Evolutionary conservation across 1,139 yeast genomes (phyloP).

Genomic region (Lodderomyces oxycetoniae): DNA sequence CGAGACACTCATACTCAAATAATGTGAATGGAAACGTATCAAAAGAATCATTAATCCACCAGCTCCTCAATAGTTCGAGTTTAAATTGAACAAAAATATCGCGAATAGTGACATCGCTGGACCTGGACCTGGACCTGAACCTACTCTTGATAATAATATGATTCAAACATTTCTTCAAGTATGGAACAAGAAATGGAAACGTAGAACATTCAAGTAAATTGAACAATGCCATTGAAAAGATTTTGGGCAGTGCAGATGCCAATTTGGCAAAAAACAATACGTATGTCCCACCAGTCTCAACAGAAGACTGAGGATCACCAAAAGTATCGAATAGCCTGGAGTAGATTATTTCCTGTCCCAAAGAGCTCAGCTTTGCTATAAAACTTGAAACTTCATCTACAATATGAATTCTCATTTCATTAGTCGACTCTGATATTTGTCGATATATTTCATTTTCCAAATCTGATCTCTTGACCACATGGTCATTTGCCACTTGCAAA

Average conservation of each 20-base stretch:
- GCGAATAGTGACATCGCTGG: conserved; percentile 15
- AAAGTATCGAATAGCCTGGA: conserved; percentile 28
- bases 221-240: conserved; percentile 31
- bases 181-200: conserved; percentile 28
- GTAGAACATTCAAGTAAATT: conserved; percentile 39
- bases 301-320: conserved; percentile 27
- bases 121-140: not conserved
- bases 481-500: conserved; percentile 12
- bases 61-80: conserved; percentile 34
- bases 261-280: conserved; percentile 31
- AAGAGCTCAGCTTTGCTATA: conserved; percentile 2
- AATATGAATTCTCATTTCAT: conserved; percentile 12
- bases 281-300: conserved; percentile 40
- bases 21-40: conserved; percentile 35
- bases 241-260: conserved; percentile 23
- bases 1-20: conserved; percentile 27
- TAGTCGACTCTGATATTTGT: conserved; percentile 16
- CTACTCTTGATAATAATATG: too few relatives aligned
- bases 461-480: conserved; percentile 5
- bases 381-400: conserved; percentile 5
- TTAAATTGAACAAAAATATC: conserved; percentile 26
- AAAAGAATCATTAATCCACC: conserved; percentile 35
- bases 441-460: conserved; percentile 5
- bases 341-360: conserved; percentile 27
- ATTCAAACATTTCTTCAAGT: conserved; percentile 23